phyloP scores from a whole-genome alignment of 2,329 filamentous ascomycete genomes.

The Xylaria sp. region DNA sequence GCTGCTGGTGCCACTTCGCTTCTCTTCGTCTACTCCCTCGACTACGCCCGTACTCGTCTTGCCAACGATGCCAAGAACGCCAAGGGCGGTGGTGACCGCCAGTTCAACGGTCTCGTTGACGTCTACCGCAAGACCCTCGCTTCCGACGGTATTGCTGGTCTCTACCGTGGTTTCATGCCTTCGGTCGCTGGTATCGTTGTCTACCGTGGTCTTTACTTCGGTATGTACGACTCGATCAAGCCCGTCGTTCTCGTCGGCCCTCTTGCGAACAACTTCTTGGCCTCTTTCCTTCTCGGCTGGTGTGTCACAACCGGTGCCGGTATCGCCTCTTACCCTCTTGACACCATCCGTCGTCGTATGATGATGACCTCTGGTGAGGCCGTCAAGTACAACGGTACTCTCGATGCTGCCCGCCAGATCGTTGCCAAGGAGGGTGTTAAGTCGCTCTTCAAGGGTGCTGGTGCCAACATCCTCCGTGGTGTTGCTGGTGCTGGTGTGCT shows the following conservation, averaged over 20 bases:
- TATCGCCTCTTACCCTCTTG: constrained; percentile 99
- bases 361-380: constrained; percentile 99
- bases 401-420: constrained; percentile 97
- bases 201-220: constrained; percentile 99
- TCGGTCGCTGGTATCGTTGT: constrained; percentile 99
- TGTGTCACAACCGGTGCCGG: constrained; percentile 99
- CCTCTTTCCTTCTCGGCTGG: constrained; percentile 99
- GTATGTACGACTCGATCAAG: constrained; percentile 99
- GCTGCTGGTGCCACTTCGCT: constrained; percentile 99
- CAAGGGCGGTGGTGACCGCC: constrained; percentile 95
- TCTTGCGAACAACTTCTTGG: constrained; percentile 99
- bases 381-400: constrained; percentile 99
- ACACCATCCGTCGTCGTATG: constrained; percentile 99
- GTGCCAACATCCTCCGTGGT: constrained; percentile 99
- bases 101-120: constrained; percentile 99
- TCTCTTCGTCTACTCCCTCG: constrained; percentile 99
- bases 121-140: constrained; percentile 99
- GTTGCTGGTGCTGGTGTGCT: constrained; percentile 99
- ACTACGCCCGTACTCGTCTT: constrained; percentile 99
- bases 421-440: constrained; percentile 96
- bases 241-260: constrained; percentile 90
- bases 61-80: constrained; percentile 99
- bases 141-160: constrained; percentile 98
- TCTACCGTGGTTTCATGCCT: constrained; percentile 99
- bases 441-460: constrained; percentile 99